phyloP scores from a whole-genome alignment of 2,329 filamentous ascomycete genomes.

The Lachnellula occidentalis region DNA sequence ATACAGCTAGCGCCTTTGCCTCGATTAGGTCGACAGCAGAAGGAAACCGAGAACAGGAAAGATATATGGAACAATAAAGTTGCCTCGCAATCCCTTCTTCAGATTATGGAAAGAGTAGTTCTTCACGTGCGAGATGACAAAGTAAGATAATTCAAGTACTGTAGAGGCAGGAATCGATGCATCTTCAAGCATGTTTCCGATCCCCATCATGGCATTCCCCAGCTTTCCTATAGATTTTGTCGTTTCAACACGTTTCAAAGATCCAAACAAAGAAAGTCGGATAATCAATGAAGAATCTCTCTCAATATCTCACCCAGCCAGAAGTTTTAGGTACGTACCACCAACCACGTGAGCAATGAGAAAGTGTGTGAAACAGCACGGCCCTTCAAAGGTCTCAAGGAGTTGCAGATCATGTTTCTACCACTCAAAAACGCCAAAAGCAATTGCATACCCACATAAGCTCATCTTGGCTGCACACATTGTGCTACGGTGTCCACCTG shows the following conservation, averaged over 20 bases:
- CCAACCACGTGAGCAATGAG: not conserved
- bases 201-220: not conserved
- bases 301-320: not conserved
- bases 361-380: not conserved
- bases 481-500: not conserved
- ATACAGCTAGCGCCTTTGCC: too few relatives aligned
- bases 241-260: not conserved
- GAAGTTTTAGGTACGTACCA: not conserved
- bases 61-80: too few relatives aligned
- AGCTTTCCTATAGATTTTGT: not conserved
- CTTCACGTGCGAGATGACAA: too few relatives aligned
- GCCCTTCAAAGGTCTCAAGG: not conserved
- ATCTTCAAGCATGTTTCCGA: too few relatives aligned
- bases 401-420: conserved; percentile 1
- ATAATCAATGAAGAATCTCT: not conserved
- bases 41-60: too few relatives aligned
- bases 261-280: not conserved
- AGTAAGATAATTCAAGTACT: too few relatives aligned
- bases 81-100: too few relatives aligned
- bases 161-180: too few relatives aligned
- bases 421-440: conserved; percentile 33
- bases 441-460: conserved; percentile 37
- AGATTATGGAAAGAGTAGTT: too few relatives aligned
- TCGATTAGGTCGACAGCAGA: too few relatives aligned
- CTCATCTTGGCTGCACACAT: conserved; percentile 16